Conservation (phyloP, 192 early-diverging fungal genomes). For the Coemansia sp. region DNA sequence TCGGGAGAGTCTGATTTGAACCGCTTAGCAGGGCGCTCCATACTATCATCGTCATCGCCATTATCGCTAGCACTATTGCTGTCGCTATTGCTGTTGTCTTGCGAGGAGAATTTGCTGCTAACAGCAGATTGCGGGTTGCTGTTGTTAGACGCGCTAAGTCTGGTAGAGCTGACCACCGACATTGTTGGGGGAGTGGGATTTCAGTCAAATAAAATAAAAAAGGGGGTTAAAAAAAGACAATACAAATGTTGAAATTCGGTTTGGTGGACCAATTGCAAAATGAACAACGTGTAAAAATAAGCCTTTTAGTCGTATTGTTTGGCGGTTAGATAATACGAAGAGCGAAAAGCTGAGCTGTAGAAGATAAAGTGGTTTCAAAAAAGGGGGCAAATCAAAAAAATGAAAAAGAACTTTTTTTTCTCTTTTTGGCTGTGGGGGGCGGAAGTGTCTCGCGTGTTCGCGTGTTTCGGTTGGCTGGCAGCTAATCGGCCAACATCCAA, state of each 20-base stretch:
- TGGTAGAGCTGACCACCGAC: conserved; percentile 23
- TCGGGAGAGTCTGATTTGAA: conserved; percentile 6
- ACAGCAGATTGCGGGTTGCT: conserved; percentile 7
- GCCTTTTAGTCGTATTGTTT: neutral
- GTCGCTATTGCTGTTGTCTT: conserved; percentile 12
- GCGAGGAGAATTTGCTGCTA: neutral
- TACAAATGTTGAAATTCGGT: neutral
- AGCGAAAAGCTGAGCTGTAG: neutral
- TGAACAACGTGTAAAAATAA: conserved; percentile 12
- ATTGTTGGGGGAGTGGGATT: conserved; percentile 11
- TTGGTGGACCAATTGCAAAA: conserved; percentile 7
- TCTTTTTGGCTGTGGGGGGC: conserved; percentile 16
- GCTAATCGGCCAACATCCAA: neutral
- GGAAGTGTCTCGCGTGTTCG: neutral
- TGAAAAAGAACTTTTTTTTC: neutral
- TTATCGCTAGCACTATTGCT: conserved; percentile 1
- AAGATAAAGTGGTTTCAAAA: neutral
- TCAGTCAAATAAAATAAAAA: conserved; percentile 1
- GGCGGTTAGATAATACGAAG: neutral
- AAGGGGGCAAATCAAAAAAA: neutral
- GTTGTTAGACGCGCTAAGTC: neutral
- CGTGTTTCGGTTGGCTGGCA: neutral
- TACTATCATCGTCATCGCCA: conserved; percentile 14
- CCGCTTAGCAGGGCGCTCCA: conserved; percentile 18
- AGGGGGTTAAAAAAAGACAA: conserved; percentile 13